Base-by-base conservation (phyloP, 495 filamentous ascomycete species). In the Parathielavia hyrcaniae region DNA sequence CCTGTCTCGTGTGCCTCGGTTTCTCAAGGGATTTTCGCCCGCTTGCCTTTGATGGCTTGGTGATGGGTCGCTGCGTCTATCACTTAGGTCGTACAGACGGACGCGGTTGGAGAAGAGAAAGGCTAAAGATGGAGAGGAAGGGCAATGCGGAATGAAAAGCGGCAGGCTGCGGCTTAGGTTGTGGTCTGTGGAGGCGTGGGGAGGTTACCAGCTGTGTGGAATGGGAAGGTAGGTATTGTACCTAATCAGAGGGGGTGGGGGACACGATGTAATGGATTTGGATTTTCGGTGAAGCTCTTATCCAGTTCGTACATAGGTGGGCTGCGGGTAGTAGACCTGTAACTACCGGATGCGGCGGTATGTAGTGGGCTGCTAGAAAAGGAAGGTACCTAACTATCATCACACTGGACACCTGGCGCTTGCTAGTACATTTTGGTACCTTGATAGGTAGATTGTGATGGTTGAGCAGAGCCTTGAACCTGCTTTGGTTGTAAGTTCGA, bases 131-230 rank as follows among this genome's bases (percentile, higher is more conserved):
- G 52, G 9, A 9, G 53, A 47, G n/a, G 65, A 70, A 22, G 72
- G 72, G 12, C 67, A 82, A 80, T 70, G 83, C n/a, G 82, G n/a
- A 81, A 71, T 58, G 75, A 83, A 58, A 85, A 82, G 81, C 81
- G 85, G 69, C 79, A 75, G 51, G 67, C 73, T 9, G 82, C 81
- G 4, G 73, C 73, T 23, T 85, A 77, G 68, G 80, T 79, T 3
- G 73, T 84, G 0, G 68, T 79, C 79, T 3, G 73, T 84, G 0
- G 79, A 84, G 70, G 72, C 71, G n/a, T n/a, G n/a, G n/a, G n/a
- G 8, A 61, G 75, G 17, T 80, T 79, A 3, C 72, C 73, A 8
- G 71, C 84, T 13, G 70, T 72, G 20, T 84, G 81, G 82, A 72
- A 71, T 7, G 67, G 70, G 16, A 73, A 73, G 60, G 75, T 77